Evolutionary conservation across 1,139 yeast genomes (phyloP).

Genomic region (Hyphopichia buzzinii): DNA sequence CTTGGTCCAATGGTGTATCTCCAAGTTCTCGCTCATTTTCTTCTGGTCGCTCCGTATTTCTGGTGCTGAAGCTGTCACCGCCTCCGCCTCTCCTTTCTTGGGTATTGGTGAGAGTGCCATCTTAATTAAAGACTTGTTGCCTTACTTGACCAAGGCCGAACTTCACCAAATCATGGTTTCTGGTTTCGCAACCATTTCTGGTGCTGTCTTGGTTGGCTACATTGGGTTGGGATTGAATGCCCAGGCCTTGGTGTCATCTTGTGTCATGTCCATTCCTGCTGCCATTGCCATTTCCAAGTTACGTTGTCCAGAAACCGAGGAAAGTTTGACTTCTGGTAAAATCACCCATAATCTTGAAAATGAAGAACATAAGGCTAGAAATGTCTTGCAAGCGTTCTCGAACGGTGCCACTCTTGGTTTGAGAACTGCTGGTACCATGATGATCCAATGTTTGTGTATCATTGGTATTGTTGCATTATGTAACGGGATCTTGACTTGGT

Average conservation of each 20-base stretch:
- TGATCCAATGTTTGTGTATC: conserved; percentile 62
- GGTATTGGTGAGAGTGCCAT: conserved; percentile 71
- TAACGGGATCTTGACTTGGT: conserved; percentile 62
- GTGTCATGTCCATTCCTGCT: conserved; percentile 73
- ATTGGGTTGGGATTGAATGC: conserved; percentile 65
- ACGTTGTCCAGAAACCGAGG: conserved; percentile 62
- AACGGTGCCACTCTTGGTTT: conserved; percentile 64
- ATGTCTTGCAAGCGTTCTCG: conserved; percentile 63
- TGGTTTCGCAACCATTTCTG: conserved; percentile 68
- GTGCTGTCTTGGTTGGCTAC: conserved; percentile 64
- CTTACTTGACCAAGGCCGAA: conserved; percentile 61
- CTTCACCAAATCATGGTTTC: conserved; percentile 66
- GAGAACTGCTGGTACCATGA: conserved; percentile 57
- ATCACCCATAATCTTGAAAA: conserved; percentile 44
- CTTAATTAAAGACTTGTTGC: conserved; percentile 60
- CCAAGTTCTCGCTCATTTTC: conserved; percentile 58
- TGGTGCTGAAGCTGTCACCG: conserved; percentile 69
- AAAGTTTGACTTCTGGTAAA: conserved; percentile 51
- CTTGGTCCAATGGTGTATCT: conserved; percentile 59
- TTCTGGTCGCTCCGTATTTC: conserved; percentile 61
- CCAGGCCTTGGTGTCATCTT: conserved; percentile 63
- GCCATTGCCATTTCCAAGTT: conserved; percentile 63
- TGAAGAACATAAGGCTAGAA: conserved; percentile 41
- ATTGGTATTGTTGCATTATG: conserved; percentile 60
- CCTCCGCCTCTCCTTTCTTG: conserved; percentile 68